These are phyloP conservation scores for Casuarina glauca DNA, from an alignment of 306 rosid genomes.

Conservation along the genomic window DNA sequence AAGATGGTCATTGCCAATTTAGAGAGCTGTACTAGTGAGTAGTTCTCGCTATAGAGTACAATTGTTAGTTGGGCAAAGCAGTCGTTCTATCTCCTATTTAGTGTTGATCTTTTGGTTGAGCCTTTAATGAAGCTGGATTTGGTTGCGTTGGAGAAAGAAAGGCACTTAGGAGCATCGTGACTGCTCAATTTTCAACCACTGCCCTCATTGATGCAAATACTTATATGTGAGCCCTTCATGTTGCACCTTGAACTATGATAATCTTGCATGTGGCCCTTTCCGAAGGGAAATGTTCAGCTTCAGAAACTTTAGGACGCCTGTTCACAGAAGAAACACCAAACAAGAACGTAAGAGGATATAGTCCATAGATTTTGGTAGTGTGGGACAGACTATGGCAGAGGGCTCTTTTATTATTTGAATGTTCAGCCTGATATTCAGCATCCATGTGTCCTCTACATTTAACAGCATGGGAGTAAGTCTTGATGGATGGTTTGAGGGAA, in stretches of 20 bases:
- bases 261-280: background rate
- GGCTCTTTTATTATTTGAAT: background rate
- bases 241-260: background rate
- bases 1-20: background rate
- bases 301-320: background rate
- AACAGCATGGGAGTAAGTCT: background rate
- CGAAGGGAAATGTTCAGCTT: background rate
- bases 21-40: background rate
- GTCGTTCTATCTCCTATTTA: background rate
- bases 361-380: background rate
- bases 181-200: background rate
- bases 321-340: background rate
- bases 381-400: background rate
- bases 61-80: background rate
- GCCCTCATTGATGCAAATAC: background rate
- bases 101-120: background rate
- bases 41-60: background rate
- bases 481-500: background rate
- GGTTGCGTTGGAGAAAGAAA: background rate
- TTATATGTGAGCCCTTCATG: background rate
- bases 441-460: background rate
- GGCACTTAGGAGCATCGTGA: background rate
- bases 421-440: background rate
- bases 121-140: background rate
- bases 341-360: background rate